Evolutionary conservation across 345 rosid species (phyloP).

Genomic region (Capsella bursapastoris): DNA sequence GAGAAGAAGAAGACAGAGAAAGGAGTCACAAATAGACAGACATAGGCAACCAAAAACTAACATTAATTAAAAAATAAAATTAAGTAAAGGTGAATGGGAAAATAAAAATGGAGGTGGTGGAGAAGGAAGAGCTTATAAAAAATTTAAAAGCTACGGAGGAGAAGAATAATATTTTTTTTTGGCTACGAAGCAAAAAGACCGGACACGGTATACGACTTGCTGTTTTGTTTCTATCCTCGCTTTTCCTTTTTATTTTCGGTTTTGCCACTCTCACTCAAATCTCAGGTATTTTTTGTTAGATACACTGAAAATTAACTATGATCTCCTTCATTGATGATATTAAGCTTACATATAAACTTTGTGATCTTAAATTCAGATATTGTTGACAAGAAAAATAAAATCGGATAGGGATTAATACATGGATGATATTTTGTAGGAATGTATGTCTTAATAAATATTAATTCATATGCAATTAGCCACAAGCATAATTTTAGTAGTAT

Average conservation of each 20-base stretch:
- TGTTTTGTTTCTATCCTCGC: not conserved
- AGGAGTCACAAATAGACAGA: no score
- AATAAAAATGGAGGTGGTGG: conserved; percentile 2
- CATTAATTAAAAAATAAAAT: not conserved
- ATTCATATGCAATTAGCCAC: no score
- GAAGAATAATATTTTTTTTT: conserved; percentile 3
- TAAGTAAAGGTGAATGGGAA: conserved; percentile 7
- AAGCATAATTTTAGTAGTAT: no score
- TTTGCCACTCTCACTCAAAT: conserved; percentile 17
- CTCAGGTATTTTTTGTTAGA: no score
- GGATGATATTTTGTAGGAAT: no score
- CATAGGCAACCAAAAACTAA: not conserved
- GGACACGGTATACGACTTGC: conserved; percentile 33
- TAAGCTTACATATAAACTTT: no score
- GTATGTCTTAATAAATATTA: no score
- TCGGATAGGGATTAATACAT: no score
- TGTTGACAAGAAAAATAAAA: no score
- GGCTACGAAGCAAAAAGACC: conserved; percentile 21
- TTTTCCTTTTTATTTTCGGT: conserved; percentile 21
- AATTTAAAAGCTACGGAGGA: conserved; percentile 28
- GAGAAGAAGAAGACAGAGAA: conserved; percentile 36
- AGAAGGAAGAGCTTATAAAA: not conserved
- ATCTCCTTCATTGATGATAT: no score
- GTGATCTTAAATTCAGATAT: no score
- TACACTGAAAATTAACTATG: no score